Base-by-base conservation (phyloP, 805 yeast species). In the Kodamaea sagamina region DNA sequence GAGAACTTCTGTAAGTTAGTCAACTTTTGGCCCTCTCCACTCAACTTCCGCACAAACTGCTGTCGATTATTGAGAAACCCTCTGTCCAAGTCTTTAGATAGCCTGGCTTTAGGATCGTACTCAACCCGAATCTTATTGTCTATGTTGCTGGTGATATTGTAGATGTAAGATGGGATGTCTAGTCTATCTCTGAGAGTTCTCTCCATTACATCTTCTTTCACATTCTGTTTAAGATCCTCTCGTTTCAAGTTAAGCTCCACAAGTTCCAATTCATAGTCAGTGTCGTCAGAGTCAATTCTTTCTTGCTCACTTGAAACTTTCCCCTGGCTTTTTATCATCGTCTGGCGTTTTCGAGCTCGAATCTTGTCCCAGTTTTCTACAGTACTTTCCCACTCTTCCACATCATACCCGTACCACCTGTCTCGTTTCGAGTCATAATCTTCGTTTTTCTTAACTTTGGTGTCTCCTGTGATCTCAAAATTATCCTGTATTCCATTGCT, bases 401-500 rank as follows among this genome's bases (percentile, higher is more conserved):
- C 72, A 36, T 84, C 81, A 57, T 79, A 86, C 0, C 95, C 95
- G 55, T 77, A 84, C 95, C 93, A 87, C 46, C 88, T 70, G 61
- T 87, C 95, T 46, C 89, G 65, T 49, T 82, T 84, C 8, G 82
- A 75, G 53, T 86, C 95, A 74, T 81, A 87, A 36, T 74, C 76
- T 19, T 62, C 65, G 2, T 56, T 64, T 38, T 54, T 61, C 36
- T 50, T 62, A 37, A 36, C 46, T n/a, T 21, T 17, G 9, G 12
- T 11, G 8, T 18, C 29, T 11, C 51, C 57, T 2, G 47, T 32
- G 8, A 42, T 36, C 1, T 46, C 56, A 29, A 69, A 57, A 21
- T 65, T 69, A 61, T 83, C 86, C 1, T 52, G 48, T 24, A 83
- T 82, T 6, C 89, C 89, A 1, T 49, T 41, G 0, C 89, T 89